phyloP scores from a whole-genome alignment of 2,329 filamentous ascomycete species.

The Blastomyces emzantsi region DNA sequence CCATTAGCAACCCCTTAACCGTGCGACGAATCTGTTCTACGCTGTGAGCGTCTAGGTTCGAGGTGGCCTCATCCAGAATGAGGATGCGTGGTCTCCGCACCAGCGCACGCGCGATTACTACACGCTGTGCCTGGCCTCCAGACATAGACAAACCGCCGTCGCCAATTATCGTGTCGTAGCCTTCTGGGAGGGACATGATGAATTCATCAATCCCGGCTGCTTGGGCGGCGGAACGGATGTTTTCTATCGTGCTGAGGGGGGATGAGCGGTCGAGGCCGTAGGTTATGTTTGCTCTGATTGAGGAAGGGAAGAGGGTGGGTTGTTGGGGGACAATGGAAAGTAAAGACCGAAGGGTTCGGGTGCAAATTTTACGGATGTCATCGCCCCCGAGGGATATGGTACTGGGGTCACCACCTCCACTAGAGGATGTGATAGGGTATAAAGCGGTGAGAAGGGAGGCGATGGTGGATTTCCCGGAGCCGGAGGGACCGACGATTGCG shows the following conservation, averaged over 20 bases:
- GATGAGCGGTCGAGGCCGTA: constrained; percentile 61
- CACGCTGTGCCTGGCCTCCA: constrained; percentile 72
- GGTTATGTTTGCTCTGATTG: constrained; percentile 49
- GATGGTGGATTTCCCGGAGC: constrained; percentile 86
- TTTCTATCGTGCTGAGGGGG: constrained; percentile 37
- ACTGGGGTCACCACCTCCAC: constrained; percentile 17
- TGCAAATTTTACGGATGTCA: constrained; percentile 52
- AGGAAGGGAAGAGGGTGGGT: constrained; percentile 51
- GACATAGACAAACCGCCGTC: constrained; percentile 66
- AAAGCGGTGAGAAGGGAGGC: constrained; percentile 65
- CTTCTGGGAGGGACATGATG: constrained; percentile 58
- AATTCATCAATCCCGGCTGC: constrained; percentile 64
- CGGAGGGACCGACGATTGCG: constrained; percentile 74
- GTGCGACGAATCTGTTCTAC: constrained; percentile 56
- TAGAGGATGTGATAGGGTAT: constrained; percentile 41
- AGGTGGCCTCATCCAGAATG: constrained; percentile 81
- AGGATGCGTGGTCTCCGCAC: constrained; percentile 61
- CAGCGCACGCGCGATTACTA: constrained; percentile 73
- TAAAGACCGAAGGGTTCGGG: constrained; percentile 50
- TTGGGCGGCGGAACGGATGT: constrained; percentile 47
- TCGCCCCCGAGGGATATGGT: constrained; percentile 46
- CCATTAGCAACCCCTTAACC: constrained; percentile 45
- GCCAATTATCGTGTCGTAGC: constrained; percentile 65
- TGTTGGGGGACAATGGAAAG: constrained; percentile 52
- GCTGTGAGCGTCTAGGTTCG: constrained; percentile 62